These are phyloP conservation scores for Pyricularia sp. DNA, from an alignment of 2,329 filamentous ascomycete species.

Conservation along the genomic window DNA sequence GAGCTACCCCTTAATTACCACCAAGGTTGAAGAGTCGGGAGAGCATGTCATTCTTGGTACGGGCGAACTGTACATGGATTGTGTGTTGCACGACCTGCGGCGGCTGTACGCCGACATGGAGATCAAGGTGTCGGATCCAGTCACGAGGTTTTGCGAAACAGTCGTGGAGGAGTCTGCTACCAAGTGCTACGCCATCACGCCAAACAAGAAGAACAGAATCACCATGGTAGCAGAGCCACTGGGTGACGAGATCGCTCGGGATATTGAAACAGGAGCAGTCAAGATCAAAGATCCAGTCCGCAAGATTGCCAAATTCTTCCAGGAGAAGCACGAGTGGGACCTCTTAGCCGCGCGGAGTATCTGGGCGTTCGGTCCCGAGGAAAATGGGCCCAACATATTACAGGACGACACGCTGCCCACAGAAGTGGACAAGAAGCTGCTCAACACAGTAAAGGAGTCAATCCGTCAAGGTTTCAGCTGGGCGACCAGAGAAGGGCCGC, in stretches of 20 bases:
- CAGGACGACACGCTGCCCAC: conserved; percentile 93
- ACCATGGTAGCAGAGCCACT: conserved; percentile 96
- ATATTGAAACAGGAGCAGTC: conserved; percentile 84
- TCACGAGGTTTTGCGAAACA: conserved; percentile 95
- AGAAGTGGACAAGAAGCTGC: conserved; percentile 85
- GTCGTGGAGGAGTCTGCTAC: conserved; percentile 95
- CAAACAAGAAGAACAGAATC: conserved; percentile 99
- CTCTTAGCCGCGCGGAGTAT: conserved; percentile 87
- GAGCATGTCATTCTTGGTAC: conserved; percentile 93
- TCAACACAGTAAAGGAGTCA: conserved; percentile 78
- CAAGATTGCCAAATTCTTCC: conserved; percentile 92
- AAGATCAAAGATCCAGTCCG: conserved; percentile 86
- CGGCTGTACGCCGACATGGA: conserved; percentile 98
- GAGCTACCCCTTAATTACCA: conserved; percentile 87
- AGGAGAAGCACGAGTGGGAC: conserved; percentile 95
- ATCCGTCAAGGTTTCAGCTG: conserved; percentile 94
- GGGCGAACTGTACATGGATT: conserved; percentile 99
- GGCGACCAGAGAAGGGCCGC: conserved; percentile 86
- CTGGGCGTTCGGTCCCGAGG: conserved; percentile 96
- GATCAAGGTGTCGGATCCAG: conserved; percentile 94
- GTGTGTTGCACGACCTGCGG: conserved; percentile 86
- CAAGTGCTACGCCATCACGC: conserved; percentile 94
- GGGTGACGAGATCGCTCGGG: conserved; percentile 85
- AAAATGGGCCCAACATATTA: conserved; percentile 86
- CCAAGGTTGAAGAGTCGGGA: conserved; percentile 95